phyloP scores from a whole-genome alignment of 208 protist species.

The Leishmania guyanensis region DNA sequence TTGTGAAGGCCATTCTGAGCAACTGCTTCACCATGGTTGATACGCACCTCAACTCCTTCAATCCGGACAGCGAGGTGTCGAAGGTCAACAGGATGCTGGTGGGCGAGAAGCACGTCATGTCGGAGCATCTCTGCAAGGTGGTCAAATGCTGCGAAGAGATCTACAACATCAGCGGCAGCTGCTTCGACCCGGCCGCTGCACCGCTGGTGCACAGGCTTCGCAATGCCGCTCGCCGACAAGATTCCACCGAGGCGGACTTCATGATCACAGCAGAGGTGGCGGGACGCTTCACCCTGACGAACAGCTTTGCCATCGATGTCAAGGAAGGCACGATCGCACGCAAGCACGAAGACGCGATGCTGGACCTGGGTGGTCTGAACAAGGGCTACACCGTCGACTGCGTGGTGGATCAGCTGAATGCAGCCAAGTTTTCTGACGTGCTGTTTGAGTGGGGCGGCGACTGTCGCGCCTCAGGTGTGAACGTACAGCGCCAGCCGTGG shows the following conservation, averaged over 20 bases:
- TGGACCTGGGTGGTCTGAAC: conserved; percentile 65
- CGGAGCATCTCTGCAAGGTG: conserved; percentile 43
- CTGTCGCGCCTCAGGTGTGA: conserved; percentile 41
- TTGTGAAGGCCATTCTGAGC: conserved; percentile 33
- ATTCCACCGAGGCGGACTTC: conserved; percentile 18
- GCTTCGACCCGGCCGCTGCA: conserved; percentile 53
- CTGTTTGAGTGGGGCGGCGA: conserved; percentile 73
- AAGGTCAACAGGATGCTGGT: conserved; percentile 43
- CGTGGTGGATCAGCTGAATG: conserved; percentile 49
- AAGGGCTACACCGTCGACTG: conserved; percentile 67
- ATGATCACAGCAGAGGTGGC: conserved; percentile 32
- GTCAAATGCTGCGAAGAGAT: conserved; percentile 47
- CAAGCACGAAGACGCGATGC: conserved; percentile 46
- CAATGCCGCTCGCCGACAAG: conserved; percentile 21
- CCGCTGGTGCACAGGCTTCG: conserved; percentile 35
- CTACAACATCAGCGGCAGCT: conserved; percentile 43
- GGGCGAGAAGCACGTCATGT: conserved; percentile 55
- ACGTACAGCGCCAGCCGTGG: conserved; percentile 46
- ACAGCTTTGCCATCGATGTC: conserved; percentile 50
- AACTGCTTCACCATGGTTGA: conserved; percentile 72
- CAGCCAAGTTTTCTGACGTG: conserved; percentile 34
- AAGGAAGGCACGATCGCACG: conserved; percentile 42
- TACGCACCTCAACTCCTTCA: conserved; percentile 62
- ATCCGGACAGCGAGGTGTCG: conserved; percentile 66
- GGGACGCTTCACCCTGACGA: conserved; percentile 33